These are phyloP conservation scores for Radiomyces spectabilis DNA, from an alignment of 192 early-diverging fungal species.

Conservation along the genomic window DNA sequence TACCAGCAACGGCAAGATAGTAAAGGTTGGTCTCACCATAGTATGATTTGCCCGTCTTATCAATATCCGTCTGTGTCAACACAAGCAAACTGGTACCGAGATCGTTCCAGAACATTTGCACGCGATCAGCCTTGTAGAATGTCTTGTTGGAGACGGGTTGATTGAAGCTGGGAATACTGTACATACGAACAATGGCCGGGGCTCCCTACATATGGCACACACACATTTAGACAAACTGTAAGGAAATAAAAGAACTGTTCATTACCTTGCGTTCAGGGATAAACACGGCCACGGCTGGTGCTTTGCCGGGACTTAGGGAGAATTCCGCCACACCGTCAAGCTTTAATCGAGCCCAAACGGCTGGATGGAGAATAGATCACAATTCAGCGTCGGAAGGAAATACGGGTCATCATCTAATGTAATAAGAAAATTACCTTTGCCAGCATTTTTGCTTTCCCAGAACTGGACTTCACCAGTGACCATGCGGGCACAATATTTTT, in stretches of 20 bases:
- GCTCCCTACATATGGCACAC: constrained; percentile 33
- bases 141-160: constrained; percentile 77
- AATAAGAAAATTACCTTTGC: constrained; percentile 34
- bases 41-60: constrained; percentile 91
- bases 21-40: constrained; percentile 96
- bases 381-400: background rate
- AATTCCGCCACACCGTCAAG: constrained; percentile 77
- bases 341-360: constrained; percentile 46
- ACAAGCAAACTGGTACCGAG: constrained; percentile 83
- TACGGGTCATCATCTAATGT: background rate
- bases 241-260: background rate
- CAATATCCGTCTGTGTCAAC: constrained; percentile 91
- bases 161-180: constrained; percentile 67
- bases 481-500: constrained; percentile 79
- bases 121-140: constrained; percentile 92
- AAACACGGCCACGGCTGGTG: constrained; percentile 82
- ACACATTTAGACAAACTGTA: background rate
- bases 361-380: constrained; percentile 2
- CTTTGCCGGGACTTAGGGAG: constrained; percentile 82
- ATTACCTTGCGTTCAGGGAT: constrained; percentile 70
- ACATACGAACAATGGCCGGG: constrained; percentile 86
- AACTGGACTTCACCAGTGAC: constrained; percentile 87
- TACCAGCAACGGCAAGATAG: constrained; percentile 83
- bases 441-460: constrained; percentile 59
- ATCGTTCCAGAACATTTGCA: constrained; percentile 91